Conservation (phyloP, 225 moss, liverwort and hornwort genomes). For the Climacium dendroides region DNA sequence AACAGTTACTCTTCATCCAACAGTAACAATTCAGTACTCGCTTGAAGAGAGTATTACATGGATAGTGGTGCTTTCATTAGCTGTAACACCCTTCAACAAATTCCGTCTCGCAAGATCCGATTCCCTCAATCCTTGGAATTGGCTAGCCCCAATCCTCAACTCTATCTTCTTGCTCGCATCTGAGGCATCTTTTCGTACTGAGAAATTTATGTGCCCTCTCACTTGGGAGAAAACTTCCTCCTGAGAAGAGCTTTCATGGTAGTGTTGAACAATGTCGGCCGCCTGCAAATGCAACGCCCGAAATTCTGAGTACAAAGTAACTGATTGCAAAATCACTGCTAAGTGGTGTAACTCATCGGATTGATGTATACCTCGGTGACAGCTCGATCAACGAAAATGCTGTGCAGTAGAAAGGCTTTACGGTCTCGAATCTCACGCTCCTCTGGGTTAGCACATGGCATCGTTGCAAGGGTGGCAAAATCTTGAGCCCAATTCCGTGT, state of each 20-base stretch:
- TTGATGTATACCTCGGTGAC: constrained; percentile 23
- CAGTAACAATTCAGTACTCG: not conserved
- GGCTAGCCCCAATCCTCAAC: constrained; percentile 18
- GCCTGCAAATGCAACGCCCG: constrained; percentile 15
- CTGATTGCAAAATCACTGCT: not conserved
- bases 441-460: constrained; percentile 47
- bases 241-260: constrained; percentile 1
- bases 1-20: not conserved
- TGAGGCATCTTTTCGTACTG: constrained; percentile 15
- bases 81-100: constrained; percentile 55
- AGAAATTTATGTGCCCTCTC: constrained; percentile 23
- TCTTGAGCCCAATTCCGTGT: constrained; percentile 43
- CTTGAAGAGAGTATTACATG: constrained; percentile 20
- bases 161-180: constrained; percentile 44
- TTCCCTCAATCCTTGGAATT: constrained; percentile 15
- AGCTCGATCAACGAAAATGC: constrained; percentile 46
- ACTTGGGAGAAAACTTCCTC: constrained; percentile 1
- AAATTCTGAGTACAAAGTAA: not conserved
- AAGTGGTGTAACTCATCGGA: not conserved
- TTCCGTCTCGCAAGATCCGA: constrained; percentile 35
- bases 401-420: constrained; percentile 49
- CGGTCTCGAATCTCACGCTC: constrained; percentile 52
- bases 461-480: constrained; percentile 37
- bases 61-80: constrained; percentile 61
- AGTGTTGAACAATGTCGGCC: constrained; percentile 29